Percentiles rank a stretch among this genome's conserved stretches.
These are phyloP conservation scores for Inga oerstediana DNA, from an alignment of 306 rosid genomes.

Conservation along the genomic window DNA sequence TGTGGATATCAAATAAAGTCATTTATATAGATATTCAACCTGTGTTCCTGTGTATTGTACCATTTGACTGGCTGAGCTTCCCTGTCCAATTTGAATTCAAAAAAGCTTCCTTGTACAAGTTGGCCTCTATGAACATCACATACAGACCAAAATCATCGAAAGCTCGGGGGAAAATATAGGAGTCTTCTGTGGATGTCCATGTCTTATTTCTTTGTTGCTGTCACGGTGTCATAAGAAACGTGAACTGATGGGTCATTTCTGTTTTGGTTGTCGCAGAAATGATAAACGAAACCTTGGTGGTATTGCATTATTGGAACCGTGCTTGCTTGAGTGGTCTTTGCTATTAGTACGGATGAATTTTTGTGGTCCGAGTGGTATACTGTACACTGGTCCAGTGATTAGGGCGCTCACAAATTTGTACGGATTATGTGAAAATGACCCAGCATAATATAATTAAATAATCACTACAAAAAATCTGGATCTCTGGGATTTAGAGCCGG, in stretches of 20 bases:
- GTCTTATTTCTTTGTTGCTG: background rate
- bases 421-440: too few species aligned
- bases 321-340: background rate
- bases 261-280: background rate
- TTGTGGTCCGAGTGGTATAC: background rate
- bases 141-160: background rate
- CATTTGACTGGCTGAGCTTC: background rate
- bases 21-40: too few species aligned
- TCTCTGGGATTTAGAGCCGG: too few species aligned
- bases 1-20: background rate
- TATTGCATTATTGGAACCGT: too few species aligned
- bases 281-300: background rate
- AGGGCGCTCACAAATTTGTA: too few species aligned
- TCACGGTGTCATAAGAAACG: background rate
- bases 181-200: background rate
- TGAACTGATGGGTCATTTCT: background rate
- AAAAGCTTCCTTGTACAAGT: constrained; percentile 12
- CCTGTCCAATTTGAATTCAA: background rate
- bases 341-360: background rate
- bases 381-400: too few species aligned
- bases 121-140: background rate
- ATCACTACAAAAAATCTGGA: too few species aligned
- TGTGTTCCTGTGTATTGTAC: too few species aligned
- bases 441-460: too few species aligned
- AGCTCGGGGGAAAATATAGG: constrained; percentile 5